Evolutionary conservation across 345 rosid genomes (phyloP).

Genomic region (Dipteronia sinensis): DNA sequence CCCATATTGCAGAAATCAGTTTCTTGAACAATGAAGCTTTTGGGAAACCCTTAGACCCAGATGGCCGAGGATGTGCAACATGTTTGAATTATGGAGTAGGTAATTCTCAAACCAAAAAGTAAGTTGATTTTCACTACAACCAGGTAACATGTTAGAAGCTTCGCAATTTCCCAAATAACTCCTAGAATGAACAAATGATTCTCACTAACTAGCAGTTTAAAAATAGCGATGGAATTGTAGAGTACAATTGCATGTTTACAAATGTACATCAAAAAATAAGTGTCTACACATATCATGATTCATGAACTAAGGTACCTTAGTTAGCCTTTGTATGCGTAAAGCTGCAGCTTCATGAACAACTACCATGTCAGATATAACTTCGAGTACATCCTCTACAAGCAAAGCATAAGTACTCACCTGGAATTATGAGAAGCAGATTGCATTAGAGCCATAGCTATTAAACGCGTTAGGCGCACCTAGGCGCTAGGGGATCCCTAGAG

Average conservation of each 20-base stretch:
- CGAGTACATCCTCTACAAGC: slow-evolving; percentile 71
- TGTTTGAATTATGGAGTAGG: neutral
- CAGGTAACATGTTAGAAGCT: neutral
- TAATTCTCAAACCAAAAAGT: neutral
- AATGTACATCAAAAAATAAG: neutral
- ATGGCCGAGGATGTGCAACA: neutral
- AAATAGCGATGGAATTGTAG: neutral
- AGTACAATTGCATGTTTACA: neutral
- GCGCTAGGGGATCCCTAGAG: no score
- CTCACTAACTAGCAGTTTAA: neutral
- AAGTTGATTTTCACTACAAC: neutral
- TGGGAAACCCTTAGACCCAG: neutral
- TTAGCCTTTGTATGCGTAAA: slow-evolving; percentile 68
- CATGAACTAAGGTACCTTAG: slow-evolving; percentile 54
- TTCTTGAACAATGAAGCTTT: neutral
- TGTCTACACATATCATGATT: neutral
- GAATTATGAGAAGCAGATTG: slow-evolving; percentile 21
- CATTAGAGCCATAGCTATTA: neutral
- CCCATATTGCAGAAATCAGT: neutral
- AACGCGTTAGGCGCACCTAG: no score
- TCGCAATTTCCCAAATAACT: neutral
- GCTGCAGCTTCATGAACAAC: slow-evolving; percentile 81
- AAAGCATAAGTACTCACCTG: slow-evolving; percentile 88
- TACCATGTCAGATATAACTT: slow-evolving; percentile 65
- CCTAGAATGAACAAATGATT: neutral